A percentile compares a stretch with the other conserved stretches of the same genome.
phyloP scores from a whole-genome alignment of 164 flowering plant species.

The Hamamelis virginiana region DNA sequence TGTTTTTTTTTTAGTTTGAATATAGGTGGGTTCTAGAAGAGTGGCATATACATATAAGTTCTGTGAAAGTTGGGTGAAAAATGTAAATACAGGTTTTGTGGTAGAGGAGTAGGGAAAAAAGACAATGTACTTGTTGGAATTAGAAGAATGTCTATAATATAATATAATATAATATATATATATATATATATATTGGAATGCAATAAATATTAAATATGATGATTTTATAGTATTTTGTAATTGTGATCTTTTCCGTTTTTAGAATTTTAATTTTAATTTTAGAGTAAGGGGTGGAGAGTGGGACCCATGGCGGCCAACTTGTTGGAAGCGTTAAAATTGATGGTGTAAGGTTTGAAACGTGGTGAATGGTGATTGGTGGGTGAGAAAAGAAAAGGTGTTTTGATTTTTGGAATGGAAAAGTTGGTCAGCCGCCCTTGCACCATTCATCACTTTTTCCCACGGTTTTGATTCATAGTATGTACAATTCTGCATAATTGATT shows the following conservation, averaged over 20 bases:
- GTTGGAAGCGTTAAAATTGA: not conserved
- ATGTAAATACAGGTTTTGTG: slow-evolving; percentile 18
- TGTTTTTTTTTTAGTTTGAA: not conserved
- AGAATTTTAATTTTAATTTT: not conserved
- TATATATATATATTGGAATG: slow-evolving; percentile 19
- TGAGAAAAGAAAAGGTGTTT: slow-evolving; percentile 4
- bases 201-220: slow-evolving; percentile 4
- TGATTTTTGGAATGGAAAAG: slow-evolving; percentile 15
- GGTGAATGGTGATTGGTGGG: slow-evolving; percentile 4
- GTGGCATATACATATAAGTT: slow-evolving; percentile 28
- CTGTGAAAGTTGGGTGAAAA: slow-evolving; percentile 5
- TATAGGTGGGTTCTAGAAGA: slow-evolving; percentile 2
- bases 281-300: too few species aligned
- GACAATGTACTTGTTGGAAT: not conserved
- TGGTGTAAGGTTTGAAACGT: not conserved
- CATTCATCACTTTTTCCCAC: not conserved
- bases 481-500: not conserved
- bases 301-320: slow-evolving; percentile 6
- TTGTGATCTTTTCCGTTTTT: not conserved
- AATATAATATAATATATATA: too few species aligned
- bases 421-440: slow-evolving; percentile 25
- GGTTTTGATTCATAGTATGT: not conserved
- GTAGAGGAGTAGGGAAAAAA: not conserved
- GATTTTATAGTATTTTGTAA: not conserved
- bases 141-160: too few species aligned